These are phyloP conservation scores for Podosphaera leucotricha DNA, from an alignment of 2,329 filamentous ascomycete species.

Conservation along the genomic window DNA sequence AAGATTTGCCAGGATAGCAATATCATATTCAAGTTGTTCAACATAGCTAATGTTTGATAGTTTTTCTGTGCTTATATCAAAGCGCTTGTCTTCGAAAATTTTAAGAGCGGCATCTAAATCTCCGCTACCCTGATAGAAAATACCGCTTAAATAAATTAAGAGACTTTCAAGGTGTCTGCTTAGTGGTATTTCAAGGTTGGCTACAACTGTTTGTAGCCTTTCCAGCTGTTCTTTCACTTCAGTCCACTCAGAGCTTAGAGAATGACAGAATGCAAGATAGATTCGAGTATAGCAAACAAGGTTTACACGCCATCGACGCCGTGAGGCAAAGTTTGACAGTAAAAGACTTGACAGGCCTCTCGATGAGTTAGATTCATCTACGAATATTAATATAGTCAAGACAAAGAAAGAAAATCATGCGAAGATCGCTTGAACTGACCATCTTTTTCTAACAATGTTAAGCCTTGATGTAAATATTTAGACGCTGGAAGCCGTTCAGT, in stretches of 20 bases:
- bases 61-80: slow-evolving; percentile 24
- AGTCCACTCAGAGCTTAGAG: slow-evolving; percentile 12
- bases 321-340: slow-evolving; percentile 10
- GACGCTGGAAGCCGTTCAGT: slow-evolving; percentile 22
- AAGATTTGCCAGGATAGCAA: slow-evolving; percentile 40
- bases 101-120: slow-evolving; percentile 42
- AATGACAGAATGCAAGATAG: slow-evolving; percentile 14
- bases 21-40: slow-evolving; percentile 33
- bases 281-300: slow-evolving; percentile 14
- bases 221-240: slow-evolving; percentile 9
- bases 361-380: neutral
- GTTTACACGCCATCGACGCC: slow-evolving; percentile 13
- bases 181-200: slow-evolving; percentile 8
- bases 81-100: slow-evolving; percentile 37
- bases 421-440: neutral
- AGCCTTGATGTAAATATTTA: slow-evolving; percentile 31
- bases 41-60: slow-evolving; percentile 18
- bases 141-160: slow-evolving; percentile 41
- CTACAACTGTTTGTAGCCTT: slow-evolving; percentile 7
- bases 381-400: neutral
- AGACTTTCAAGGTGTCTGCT: slow-evolving; percentile 10
- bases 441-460: slow-evolving; percentile 19
- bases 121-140: slow-evolving; percentile 56
- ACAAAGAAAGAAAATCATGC: too few species aligned
- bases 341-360: slow-evolving; percentile 9